These are phyloP conservation scores for Trametes coccinea DNA, from an alignment of 768 basidiomycete genomes.

Conservation along the genomic window DNA sequence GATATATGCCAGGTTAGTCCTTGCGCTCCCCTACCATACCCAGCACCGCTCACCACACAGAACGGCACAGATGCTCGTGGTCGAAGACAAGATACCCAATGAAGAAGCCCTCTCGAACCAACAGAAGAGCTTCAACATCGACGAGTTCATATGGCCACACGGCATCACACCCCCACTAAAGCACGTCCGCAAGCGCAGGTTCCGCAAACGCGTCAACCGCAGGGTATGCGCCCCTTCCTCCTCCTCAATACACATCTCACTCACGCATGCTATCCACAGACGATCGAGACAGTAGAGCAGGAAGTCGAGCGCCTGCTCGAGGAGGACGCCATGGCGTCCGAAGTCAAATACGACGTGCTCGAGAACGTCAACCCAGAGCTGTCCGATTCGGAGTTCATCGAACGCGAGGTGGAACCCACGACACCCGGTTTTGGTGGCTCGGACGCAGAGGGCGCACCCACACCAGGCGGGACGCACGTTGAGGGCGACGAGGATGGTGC, in stretches of 20 bases:
- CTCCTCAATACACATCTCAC: neutral
- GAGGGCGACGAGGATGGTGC: constrained; percentile 53
- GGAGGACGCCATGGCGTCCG: constrained; percentile 71
- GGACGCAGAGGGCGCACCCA: constrained; percentile 63
- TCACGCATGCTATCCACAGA: constrained; percentile 44
- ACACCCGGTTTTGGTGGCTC: constrained; percentile 71
- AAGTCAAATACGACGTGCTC: constrained; percentile 81
- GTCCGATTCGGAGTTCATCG: constrained; percentile 86
- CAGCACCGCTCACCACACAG: no score
- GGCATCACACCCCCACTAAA: constrained; percentile 93
- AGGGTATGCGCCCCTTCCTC: constrained; percentile 48
- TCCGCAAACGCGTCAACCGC: constrained; percentile 85
- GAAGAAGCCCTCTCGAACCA: constrained; percentile 62
- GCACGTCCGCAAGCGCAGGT: constrained; percentile 87
- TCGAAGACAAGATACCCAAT: constrained; percentile 71
- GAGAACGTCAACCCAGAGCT: constrained; percentile 91
- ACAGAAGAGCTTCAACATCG: constrained; percentile 76
- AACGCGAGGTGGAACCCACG: constrained; percentile 63
- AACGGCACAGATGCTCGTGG: constrained; percentile 78
- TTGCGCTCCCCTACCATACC: neutral
- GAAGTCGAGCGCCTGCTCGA: constrained; percentile 87
- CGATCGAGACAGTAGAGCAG: constrained; percentile 92
- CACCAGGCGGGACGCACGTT: constrained; percentile 55
- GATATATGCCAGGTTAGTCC: constrained; percentile 89
- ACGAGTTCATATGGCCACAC: constrained; percentile 97